Conservation (phyloP, 2,329 filamentous ascomycete species). For the Xylaria sp. region DNA sequence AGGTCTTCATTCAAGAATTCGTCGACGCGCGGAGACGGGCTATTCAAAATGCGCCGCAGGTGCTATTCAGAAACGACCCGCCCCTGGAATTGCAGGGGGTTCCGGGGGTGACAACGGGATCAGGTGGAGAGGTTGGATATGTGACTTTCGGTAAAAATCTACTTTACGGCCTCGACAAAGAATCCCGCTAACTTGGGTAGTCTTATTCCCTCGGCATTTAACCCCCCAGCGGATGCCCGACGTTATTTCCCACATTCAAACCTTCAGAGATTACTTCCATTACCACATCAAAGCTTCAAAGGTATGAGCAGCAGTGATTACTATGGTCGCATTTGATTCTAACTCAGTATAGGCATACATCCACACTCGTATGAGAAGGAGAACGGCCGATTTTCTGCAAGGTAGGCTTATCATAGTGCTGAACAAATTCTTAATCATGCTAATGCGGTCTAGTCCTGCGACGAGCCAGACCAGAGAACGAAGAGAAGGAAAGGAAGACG, state of each 20-base stretch:
- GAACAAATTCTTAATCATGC: slow-evolving; percentile 45
- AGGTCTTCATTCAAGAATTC: slow-evolving; percentile 98
- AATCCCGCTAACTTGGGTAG: slow-evolving; percentile 57
- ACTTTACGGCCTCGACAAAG: neutral
- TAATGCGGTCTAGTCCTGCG: slow-evolving; percentile 76
- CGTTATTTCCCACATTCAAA: slow-evolving; percentile 99
- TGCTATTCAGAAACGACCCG: slow-evolving; percentile 93
- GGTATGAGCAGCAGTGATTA: slow-evolving; percentile 54
- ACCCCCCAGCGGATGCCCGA: slow-evolving; percentile 90
- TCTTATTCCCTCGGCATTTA: slow-evolving; percentile 94
- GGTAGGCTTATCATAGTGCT: slow-evolving; percentile 64
- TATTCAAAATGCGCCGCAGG: slow-evolving; percentile 98
- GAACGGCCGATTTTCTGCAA: slow-evolving; percentile 98
- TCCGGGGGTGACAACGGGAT: slow-evolving; percentile 79
- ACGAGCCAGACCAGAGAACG: slow-evolving; percentile 91
- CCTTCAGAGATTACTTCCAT: slow-evolving; percentile 99
- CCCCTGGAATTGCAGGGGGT: slow-evolving; percentile 90
- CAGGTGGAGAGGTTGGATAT: slow-evolving; percentile 90
- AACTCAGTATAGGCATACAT: slow-evolving; percentile 77
- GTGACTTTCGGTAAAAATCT: slow-evolving; percentile 85
- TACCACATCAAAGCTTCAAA: slow-evolving; percentile 99
- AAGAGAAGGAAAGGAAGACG: slow-evolving; percentile 98
- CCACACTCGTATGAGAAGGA: slow-evolving; percentile 96
- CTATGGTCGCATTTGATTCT: slow-evolving; percentile 14
- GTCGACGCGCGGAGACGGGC: slow-evolving; percentile 94